Conservation (phyloP, 1,284 basidiomycete species). For the Apiotrichum veenhuisii region DNA sequence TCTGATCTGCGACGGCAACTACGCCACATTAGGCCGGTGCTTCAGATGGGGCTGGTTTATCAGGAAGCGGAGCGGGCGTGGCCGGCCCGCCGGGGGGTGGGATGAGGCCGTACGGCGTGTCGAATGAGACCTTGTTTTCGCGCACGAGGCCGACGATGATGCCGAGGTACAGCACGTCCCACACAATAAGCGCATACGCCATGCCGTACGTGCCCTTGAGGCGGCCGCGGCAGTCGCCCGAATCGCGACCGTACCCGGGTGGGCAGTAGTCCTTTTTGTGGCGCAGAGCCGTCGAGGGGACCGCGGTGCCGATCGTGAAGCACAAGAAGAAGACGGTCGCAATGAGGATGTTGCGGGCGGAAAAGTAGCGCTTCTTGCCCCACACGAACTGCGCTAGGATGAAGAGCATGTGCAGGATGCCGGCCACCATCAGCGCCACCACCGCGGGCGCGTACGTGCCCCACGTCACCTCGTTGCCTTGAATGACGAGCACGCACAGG, state of each 20-base stretch:
- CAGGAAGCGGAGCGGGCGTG: too few relatives aligned
- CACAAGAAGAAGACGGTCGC: conserved; percentile 19
- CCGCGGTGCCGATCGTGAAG: conserved; percentile 21
- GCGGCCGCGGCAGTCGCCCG: conserved; percentile 24
- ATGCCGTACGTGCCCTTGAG: conserved; percentile 15
- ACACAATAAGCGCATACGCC: conserved; percentile 2
- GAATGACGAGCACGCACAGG: neutral
- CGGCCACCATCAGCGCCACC: conserved; percentile 24
- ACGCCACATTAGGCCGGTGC: too few relatives aligned
- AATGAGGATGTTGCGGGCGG: conserved; percentile 17
- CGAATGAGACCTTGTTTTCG: conserved; percentile 12
- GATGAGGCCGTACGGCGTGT: conserved; percentile 12
- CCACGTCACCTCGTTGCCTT: neutral
- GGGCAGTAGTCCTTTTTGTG: conserved; percentile 24
- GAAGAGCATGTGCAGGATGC: conserved; percentile 22
- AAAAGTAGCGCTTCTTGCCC: conserved; percentile 16
- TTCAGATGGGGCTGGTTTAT: too few relatives aligned
- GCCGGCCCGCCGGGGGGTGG: neutral
- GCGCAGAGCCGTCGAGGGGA: conserved; percentile 24
- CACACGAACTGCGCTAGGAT: conserved; percentile 12
- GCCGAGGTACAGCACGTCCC: conserved; percentile 26
- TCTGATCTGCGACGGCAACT: too few relatives aligned
- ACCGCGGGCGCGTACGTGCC: conserved; percentile 26
- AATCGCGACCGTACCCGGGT: neutral
- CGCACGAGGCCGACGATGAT: conserved; percentile 22